phyloP scores from a whole-genome alignment of 2,329 filamentous ascomycete genomes.

The Fusarium incarnatum region DNA sequence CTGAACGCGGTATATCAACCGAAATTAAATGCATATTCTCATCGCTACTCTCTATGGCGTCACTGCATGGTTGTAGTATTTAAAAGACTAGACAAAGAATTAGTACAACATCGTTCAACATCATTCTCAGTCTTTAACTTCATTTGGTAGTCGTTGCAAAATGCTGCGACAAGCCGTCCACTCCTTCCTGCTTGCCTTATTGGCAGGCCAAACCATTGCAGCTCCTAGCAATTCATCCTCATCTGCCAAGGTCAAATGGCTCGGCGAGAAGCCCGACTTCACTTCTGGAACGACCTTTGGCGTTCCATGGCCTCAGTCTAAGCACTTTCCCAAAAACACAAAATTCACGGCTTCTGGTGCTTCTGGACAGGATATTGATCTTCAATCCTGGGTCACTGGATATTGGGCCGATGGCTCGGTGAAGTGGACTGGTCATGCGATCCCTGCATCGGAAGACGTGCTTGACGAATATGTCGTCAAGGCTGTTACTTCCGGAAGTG shows the following conservation, averaged over 20 bases:
- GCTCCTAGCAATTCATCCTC: slow-evolving; percentile 39
- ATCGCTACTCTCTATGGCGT: slow-evolving; percentile 33
- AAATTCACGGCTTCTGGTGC: slow-evolving; percentile 50
- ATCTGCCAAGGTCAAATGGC: slow-evolving; percentile 52
- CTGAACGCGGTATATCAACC: slow-evolving; percentile 32
- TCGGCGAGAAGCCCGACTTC: slow-evolving; percentile 53
- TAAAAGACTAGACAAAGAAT: slow-evolving; percentile 13
- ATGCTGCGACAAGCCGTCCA: slow-evolving; percentile 41
- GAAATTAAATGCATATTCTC: slow-evolving; percentile 38
- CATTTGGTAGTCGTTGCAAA: slow-evolving; percentile 26
- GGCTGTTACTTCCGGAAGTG: slow-evolving; percentile 17
- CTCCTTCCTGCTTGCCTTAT: slow-evolving; percentile 31
- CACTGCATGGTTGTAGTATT: slow-evolving; percentile 27
- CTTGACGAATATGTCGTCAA: slow-evolving; percentile 56
- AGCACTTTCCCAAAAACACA: slow-evolving; percentile 52
- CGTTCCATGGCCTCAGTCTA: slow-evolving; percentile 57
- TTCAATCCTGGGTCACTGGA: slow-evolving; percentile 67
- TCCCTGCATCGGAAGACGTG: slow-evolving; percentile 56
- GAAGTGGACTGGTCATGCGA: slow-evolving; percentile 71
- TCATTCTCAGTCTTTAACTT: background rate
- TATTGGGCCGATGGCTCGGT: slow-evolving; percentile 71
- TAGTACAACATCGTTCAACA: background rate
- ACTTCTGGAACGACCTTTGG: slow-evolving; percentile 57
- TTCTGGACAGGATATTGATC: slow-evolving; percentile 31
- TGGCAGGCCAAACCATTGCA: slow-evolving; percentile 21